These are phyloP conservation scores for Heliosperma pusillum DNA, from an alignment of 148 eudicot genomes.

Conservation along the genomic window DNA sequence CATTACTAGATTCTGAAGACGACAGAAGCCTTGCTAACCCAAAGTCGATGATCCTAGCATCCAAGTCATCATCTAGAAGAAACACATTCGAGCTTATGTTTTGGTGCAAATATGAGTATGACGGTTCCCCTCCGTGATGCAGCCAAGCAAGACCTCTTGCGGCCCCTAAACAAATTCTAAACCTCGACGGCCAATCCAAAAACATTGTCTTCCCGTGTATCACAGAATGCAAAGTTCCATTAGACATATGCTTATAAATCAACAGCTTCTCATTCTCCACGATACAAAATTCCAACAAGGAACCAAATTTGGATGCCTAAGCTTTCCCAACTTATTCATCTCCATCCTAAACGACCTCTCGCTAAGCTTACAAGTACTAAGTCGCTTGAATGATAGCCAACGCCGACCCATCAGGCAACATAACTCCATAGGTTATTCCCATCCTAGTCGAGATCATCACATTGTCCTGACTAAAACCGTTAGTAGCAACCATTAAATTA, in stretches of 20 bases:
- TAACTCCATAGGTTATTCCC: constrained; percentile 39
- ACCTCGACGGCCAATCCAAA: constrained; percentile 79
- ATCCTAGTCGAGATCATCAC: constrained; percentile 57
- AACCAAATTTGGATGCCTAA: constrained; percentile 77
- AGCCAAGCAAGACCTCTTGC: constrained; percentile 97
- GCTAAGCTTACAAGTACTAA: constrained; percentile 47
- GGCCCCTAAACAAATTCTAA: constrained; percentile 75
- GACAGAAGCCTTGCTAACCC: constrained; percentile 70
- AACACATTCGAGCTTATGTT: constrained; percentile 69
- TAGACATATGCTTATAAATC: constrained; percentile 77
- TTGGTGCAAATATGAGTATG: constrained; percentile 74
- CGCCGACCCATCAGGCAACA: constrained; percentile 63
- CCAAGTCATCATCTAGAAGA: constrained; percentile 76
- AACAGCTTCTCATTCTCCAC: constrained; percentile 79
- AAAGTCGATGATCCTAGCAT: constrained; percentile 74
- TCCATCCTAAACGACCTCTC: constrained; percentile 71
- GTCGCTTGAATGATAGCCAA: constrained; percentile 71
- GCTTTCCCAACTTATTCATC: constrained; percentile 67
- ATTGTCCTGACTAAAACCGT: constrained; percentile 48
- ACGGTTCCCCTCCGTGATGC: constrained; percentile 76
- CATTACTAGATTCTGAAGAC: constrained; percentile 36
- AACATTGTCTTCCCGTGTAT: constrained; percentile 37
- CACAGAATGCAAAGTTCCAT: constrained; percentile 60
- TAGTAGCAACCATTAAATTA: constrained; percentile 63
- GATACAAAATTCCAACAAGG: constrained; percentile 76